Conservation (phyloP, 805 yeast genomes). For the Ogataea dorogensis region DNA sequence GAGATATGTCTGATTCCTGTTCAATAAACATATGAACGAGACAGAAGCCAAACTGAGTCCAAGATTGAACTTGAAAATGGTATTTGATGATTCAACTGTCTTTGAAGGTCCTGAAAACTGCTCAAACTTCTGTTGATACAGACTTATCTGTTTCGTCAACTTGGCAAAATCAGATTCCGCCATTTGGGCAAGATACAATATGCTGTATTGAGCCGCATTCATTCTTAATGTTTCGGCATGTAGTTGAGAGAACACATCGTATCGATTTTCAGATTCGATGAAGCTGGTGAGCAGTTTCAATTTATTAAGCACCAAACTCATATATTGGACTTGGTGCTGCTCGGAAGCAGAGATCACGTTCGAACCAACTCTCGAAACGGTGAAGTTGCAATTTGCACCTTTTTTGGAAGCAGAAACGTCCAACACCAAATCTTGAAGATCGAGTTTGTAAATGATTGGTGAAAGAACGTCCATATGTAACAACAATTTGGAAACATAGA, state of each 20-base stretch:
- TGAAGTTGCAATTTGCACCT: conserved; percentile 11
- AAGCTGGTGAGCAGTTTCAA: conserved; percentile 8
- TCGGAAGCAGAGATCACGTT: conserved; percentile 10
- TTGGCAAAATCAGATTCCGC: conserved; percentile 17
- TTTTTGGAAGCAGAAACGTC: conserved; percentile 13
- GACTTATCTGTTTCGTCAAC: too few relatives aligned
- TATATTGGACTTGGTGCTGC: conserved; percentile 11
- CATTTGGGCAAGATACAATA: conserved; percentile 11
- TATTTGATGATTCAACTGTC: not conserved
- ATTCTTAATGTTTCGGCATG: conserved; percentile 20
- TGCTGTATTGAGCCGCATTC: conserved; percentile 14
- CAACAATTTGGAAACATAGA: conserved; percentile 10
- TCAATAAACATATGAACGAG: conserved; percentile 14
- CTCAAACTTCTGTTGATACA: too few relatives aligned
- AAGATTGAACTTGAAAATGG: conserved; percentile 3
- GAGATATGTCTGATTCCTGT: conserved; percentile 16
- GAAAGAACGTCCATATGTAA: conserved; percentile 16
- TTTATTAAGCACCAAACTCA: conserved; percentile 9
- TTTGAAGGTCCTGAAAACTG: too few relatives aligned
- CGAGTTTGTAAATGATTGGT: conserved; percentile 21
- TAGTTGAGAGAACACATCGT: conserved; percentile 8
- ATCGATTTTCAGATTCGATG: not conserved
- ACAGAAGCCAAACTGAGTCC: conserved; percentile 11
- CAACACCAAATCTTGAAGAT: conserved; percentile 12
- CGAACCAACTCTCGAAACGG: conserved; percentile 10